These are phyloP conservation scores for Oemleria cerasiformis DNA, from an alignment of 306 rosid species.

Conservation along the genomic window DNA sequence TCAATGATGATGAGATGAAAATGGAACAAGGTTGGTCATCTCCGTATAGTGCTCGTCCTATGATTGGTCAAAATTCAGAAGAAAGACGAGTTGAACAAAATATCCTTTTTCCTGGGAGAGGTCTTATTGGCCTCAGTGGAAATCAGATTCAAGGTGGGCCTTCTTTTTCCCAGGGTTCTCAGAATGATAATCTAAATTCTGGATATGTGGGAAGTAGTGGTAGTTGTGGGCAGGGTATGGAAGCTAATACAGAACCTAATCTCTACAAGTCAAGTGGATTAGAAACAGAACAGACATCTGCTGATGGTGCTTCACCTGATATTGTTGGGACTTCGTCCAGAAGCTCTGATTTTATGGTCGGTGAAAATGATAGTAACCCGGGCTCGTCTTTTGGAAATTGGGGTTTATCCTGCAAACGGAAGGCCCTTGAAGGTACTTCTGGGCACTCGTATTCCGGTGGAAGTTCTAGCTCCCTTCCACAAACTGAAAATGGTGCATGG, in stretches of 20 bases:
- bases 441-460: slow-evolving; percentile 52
- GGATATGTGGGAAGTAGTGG: slow-evolving; percentile 33
- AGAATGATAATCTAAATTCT: slow-evolving; percentile 39
- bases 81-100: slow-evolving; percentile 51
- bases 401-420: slow-evolving; percentile 87
- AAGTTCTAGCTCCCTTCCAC: slow-evolving; percentile 57
- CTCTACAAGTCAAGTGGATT: slow-evolving; percentile 38
- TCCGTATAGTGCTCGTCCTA: slow-evolving; percentile 38
- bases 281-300: slow-evolving; percentile 42
- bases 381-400: slow-evolving; percentile 62
- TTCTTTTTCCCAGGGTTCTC: slow-evolving; percentile 63
- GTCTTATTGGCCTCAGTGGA: slow-evolving; percentile 34
- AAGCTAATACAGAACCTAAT: slow-evolving; percentile 36
- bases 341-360: slow-evolving; percentile 48
- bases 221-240: slow-evolving; percentile 47
- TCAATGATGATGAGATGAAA: slow-evolving; percentile 46
- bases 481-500: slow-evolving; percentile 51
- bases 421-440: slow-evolving; percentile 74
- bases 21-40: slow-evolving; percentile 51
- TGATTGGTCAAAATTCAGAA: slow-evolving; percentile 41
- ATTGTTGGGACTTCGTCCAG: slow-evolving; percentile 53
- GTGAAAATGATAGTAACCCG: slow-evolving; percentile 43
- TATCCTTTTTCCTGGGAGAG: slow-evolving; percentile 44
- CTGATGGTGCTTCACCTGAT: slow-evolving; percentile 40
- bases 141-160: slow-evolving; percentile 53